Conservation (phyloP, 176 grass and related monocot species). For the Oryza coarctata region DNA sequence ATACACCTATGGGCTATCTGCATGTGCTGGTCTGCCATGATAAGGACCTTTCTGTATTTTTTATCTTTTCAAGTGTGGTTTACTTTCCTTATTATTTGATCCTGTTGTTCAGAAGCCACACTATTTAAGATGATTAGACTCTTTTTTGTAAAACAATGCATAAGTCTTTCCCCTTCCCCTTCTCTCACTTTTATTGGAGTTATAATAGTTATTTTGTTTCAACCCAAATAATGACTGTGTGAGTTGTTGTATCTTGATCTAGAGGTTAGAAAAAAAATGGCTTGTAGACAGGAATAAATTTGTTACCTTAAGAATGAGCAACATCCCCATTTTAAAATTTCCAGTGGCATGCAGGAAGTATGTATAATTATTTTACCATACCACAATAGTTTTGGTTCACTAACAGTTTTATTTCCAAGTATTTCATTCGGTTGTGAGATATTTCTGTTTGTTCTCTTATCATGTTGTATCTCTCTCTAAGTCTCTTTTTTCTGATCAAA, state of each 20-base stretch:
- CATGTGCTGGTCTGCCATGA: neutral
- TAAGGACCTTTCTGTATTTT: neutral
- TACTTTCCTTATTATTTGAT: neutral
- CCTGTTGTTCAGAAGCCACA: neutral
- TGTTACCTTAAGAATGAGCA: neutral
- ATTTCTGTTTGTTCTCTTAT: neutral
- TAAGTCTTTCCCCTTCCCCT: neutral
- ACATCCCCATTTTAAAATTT: neutral
- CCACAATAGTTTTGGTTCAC: neutral
- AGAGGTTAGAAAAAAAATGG: neutral
- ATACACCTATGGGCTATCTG: neutral
- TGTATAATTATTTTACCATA: neutral
- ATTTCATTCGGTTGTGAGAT: neutral
- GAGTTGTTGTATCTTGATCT: neutral
- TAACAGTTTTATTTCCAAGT: neutral
- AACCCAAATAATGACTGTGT: neutral
- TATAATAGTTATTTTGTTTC: neutral
- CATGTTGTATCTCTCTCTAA: neutral
- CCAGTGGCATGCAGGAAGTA: neutral
- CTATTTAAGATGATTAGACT: neutral
- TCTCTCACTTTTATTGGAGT: neutral
- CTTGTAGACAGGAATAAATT: neutral
- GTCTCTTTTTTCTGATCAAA: conserved; percentile 12
- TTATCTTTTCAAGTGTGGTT: too few relatives aligned
- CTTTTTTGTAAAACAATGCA: neutral